A percentile compares a stretch with the other conserved stretches of the same genome.
Conservation (phyloP, 2,329 filamentous ascomycete species). For the Ophiostoma fasciatum region DNA sequence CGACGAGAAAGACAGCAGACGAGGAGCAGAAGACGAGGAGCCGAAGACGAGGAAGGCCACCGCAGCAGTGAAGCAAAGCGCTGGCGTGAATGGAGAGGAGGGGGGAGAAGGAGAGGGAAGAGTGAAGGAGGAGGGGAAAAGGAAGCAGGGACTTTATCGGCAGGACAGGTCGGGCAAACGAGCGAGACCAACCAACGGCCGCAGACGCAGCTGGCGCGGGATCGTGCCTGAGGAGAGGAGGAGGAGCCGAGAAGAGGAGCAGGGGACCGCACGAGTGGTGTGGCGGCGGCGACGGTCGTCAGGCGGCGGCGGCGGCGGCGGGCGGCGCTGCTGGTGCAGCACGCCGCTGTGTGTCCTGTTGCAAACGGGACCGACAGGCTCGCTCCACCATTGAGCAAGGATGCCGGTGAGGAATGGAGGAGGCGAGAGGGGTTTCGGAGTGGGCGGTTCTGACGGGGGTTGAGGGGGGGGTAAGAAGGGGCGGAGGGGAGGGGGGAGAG, state of each 20-base stretch:
- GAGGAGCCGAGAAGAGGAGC: not conserved
- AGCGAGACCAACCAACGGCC: not conserved
- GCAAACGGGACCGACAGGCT: too few species aligned
- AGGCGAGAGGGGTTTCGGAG: slow-evolving; percentile 4
- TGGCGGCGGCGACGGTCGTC: not conserved
- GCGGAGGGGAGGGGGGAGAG: not conserved
- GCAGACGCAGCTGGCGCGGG: too few species aligned
- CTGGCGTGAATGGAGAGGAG: too few species aligned
- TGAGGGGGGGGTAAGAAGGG: not conserved
- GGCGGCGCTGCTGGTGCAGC: not conserved
- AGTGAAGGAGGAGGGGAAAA: too few species aligned
- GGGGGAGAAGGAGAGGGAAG: too few species aligned
- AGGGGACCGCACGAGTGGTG: not conserved
- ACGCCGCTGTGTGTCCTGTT: too few species aligned
- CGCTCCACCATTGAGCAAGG: not conserved
- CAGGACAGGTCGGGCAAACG: not conserved
- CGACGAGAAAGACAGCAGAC: too few species aligned
- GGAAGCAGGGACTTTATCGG: too few species aligned
- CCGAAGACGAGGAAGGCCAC: too few species aligned
- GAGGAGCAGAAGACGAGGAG: too few species aligned
- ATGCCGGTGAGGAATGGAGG: not conserved
- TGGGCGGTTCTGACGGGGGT: slow-evolving; percentile 1
- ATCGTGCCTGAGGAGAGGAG: not conserved
- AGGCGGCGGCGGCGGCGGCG: not conserved
- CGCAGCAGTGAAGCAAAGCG: too few species aligned